Conservation (phyloP, 805 yeast species). For the Metschnikowia dekortorum region DNA sequence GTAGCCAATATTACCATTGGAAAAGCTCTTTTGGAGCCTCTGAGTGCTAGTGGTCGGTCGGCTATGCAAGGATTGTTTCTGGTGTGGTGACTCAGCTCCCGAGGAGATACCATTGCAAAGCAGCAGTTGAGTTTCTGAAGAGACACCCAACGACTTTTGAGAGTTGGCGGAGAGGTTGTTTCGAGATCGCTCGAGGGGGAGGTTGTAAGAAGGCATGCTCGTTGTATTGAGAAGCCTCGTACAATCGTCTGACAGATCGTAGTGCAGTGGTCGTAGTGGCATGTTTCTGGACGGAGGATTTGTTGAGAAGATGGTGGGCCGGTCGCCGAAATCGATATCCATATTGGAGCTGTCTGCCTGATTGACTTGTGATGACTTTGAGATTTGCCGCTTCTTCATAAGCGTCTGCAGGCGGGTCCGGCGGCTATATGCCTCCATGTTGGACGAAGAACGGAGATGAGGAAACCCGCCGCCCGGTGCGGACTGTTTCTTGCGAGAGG, state of each 20-base stretch:
- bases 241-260: slow-evolving; percentile 10
- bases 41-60: neutral
- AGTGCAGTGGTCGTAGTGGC: slow-evolving; percentile 4
- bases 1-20: neutral
- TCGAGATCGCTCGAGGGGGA: neutral
- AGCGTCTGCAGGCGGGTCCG: slow-evolving; percentile 9
- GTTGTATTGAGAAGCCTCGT: slow-evolving; percentile 11
- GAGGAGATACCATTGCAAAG: neutral
- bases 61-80: neutral
- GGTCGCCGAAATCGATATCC: slow-evolving; percentile 6
- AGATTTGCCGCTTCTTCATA: slow-evolving; percentile 10
- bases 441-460: slow-evolving; percentile 10
- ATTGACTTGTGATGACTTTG: neutral
- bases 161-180: neutral
- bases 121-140: neutral
- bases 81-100: neutral
- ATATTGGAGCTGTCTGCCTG: neutral
- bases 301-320: slow-evolving; percentile 9
- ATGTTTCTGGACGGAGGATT: slow-evolving; percentile 8
- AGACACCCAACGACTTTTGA: neutral
- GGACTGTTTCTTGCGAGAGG: slow-evolving; percentile 31
- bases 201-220: slow-evolving; percentile 1
- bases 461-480: neutral
- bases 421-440: slow-evolving; percentile 12
- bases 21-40: neutral